Percentiles rank a stretch among this genome's conserved stretches.
Evolutionary conservation across 306 rosid species (phyloP).

Genomic region (Quillaja saponaria): DNA sequence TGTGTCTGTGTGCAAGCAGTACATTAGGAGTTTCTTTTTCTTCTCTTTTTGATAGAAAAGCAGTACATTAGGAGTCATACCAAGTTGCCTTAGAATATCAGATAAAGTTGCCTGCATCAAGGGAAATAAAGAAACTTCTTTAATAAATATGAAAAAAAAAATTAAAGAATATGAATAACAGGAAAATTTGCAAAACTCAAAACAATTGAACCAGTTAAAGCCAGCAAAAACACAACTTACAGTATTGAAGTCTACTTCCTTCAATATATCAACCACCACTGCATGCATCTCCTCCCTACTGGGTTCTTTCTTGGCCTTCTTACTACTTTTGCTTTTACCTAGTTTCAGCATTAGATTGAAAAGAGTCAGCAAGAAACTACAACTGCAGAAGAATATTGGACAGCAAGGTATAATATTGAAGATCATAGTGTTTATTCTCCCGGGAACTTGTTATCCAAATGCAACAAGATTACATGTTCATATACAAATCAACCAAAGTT

Average conservation of each 20-base stretch:
- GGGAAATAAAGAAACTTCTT: too few species aligned
- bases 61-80: constrained; percentile 42
- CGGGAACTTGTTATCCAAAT: not conserved
- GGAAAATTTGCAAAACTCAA: not conserved
- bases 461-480: not conserved
- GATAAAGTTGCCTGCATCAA: constrained; percentile 90
- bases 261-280: constrained; percentile 82
- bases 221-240: constrained; percentile 48
- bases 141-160: too few species aligned
- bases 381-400: not conserved
- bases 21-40: too few species aligned
- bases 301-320: constrained; percentile 85
- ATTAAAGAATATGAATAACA: constrained; percentile 7
- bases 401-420: not conserved
- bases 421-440: not conserved
- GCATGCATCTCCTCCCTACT: constrained; percentile 76
- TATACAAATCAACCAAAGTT: not conserved
- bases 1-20: too few species aligned
- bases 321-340: constrained; percentile 74
- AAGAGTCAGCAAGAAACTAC: constrained; percentile 16
- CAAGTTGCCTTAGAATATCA: constrained; percentile 93
- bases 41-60: not conserved
- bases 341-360: constrained; percentile 27
- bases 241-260: constrained; percentile 93
- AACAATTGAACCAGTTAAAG: constrained; percentile 8